Evolutionary conservation across 2,329 filamentous ascomycete species (phyloP).

Genomic region (Aspergillus latus): DNA sequence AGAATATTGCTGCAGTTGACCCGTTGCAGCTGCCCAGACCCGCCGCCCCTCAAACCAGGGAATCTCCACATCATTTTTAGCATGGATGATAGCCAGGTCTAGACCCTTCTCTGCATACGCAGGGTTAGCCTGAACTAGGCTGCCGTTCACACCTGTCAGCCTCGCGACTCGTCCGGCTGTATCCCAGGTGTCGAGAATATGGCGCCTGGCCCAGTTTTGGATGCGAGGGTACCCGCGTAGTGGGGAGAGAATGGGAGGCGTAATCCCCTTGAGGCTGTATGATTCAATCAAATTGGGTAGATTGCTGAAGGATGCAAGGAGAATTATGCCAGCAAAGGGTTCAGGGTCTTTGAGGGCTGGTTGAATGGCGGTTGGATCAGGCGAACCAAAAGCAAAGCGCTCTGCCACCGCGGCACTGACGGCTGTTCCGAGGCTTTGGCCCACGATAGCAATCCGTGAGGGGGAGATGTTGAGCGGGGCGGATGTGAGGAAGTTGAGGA

Average conservation of each 20-base stretch:
- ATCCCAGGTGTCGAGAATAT: conserved; percentile 79
- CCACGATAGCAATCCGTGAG: conserved; percentile 73
- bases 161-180: conserved; percentile 63
- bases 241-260: conserved; percentile 74
- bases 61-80: conserved; percentile 79
- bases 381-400: conserved; percentile 57
- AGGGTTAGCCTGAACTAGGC: conserved; percentile 51
- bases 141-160: conserved; percentile 34
- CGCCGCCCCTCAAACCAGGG: conserved; percentile 57
- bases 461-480: conserved; percentile 65
- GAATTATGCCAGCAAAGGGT: conserved; percentile 75
- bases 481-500: conserved; percentile 64
- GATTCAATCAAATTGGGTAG: conserved; percentile 70
- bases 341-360: conserved; percentile 47
- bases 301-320: conserved; percentile 77
- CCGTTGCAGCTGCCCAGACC: conserved; percentile 42
- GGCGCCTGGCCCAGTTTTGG: conserved; percentile 59
- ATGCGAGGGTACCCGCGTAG: conserved; percentile 66
- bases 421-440: conserved; percentile 86
- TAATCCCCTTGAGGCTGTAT: conserved; percentile 74
- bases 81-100: conserved; percentile 73
- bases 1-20: conserved; percentile 24
- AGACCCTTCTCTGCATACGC: conserved; percentile 54
- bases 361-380: conserved; percentile 34
- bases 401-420: conserved; percentile 74